A percentile compares a stretch with the other conserved stretches of the same genome.
Evolutionary conservation across 331 rosid species (phyloP).

Genomic region (Malus hybrid): DNA sequence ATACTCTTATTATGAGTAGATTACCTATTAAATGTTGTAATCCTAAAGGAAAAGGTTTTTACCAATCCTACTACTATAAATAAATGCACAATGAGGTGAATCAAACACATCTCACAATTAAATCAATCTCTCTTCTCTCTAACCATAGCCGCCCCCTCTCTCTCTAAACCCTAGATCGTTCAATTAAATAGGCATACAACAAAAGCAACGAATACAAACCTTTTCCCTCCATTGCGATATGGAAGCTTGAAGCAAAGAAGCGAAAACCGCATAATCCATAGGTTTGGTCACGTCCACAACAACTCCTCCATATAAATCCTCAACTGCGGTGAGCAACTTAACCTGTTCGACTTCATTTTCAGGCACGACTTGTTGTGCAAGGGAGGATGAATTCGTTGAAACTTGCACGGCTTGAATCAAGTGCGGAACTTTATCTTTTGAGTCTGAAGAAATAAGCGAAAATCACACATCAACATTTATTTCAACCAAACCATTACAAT

Average conservation of each 20-base stretch:
- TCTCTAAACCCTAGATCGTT: no score
- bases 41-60: no score
- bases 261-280: slow-evolving; percentile 42
- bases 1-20: no score
- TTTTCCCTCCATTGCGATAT: slow-evolving; percentile 51
- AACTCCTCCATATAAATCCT: slow-evolving; percentile 70
- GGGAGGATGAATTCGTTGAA: slow-evolving; percentile 20
- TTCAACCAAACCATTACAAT: background rate
- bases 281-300: slow-evolving; percentile 38
- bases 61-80: no score
- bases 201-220: slow-evolving; percentile 21
- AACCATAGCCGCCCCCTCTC: no score
- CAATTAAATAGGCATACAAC: no score
- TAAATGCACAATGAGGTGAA: no score
- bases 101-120: no score
- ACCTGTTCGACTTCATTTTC: slow-evolving; percentile 4
- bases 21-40: no score
- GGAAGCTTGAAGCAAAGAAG: slow-evolving; percentile 43
- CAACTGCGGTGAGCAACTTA: slow-evolving; percentile 33
- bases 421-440: slow-evolving; percentile 4
- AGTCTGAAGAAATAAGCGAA: slow-evolving; percentile 9
- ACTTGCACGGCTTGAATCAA: slow-evolving; percentile 16
- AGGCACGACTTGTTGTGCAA: slow-evolving; percentile 10
- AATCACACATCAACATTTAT: background rate
- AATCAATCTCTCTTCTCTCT: no score